Percentiles rank a stretch among this genome's conserved stretches.
Conservation (phyloP, 176 grass and related monocot species). For the Poa annua region DNA sequence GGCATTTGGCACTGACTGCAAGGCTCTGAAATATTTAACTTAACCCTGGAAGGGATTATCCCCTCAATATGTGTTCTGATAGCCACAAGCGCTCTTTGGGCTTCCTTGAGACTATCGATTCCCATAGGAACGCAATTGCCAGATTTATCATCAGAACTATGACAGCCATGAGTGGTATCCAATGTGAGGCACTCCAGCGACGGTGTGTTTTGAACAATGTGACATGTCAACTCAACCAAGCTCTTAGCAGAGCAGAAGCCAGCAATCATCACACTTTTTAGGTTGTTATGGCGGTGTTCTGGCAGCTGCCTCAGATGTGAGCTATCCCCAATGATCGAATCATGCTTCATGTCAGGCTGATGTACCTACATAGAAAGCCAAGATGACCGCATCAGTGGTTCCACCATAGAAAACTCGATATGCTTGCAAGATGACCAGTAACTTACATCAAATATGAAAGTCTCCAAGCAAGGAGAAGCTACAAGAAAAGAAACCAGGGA, state of each 20-base stretch:
- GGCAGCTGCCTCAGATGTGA: background rate
- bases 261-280: background rate
- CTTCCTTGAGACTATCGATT: background rate
- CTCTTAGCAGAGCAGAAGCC: conserved; percentile 13
- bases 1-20: background rate
- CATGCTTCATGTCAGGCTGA: background rate
- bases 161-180: too few relatives aligned
- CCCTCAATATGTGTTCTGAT: background rate
- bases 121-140: too few relatives aligned
- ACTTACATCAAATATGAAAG: background rate
- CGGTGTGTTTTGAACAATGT: background rate
- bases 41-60: background rate
- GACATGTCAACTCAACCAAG: background rate
- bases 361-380: background rate
- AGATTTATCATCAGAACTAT: too few relatives aligned
- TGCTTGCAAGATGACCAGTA: too few relatives aligned
- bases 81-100: background rate
- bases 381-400: background rate
- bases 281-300: background rate
- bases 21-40: background rate
- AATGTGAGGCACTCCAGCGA: too few relatives aligned
- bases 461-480: conserved; percentile 27
- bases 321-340: background rate
- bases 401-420: background rate
- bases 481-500: conserved; percentile 33